Evolutionary conservation across 345 rosid genomes (phyloP), one percentile per base, ranked within the genome.

Genomic region (Draba incana): DNA sequence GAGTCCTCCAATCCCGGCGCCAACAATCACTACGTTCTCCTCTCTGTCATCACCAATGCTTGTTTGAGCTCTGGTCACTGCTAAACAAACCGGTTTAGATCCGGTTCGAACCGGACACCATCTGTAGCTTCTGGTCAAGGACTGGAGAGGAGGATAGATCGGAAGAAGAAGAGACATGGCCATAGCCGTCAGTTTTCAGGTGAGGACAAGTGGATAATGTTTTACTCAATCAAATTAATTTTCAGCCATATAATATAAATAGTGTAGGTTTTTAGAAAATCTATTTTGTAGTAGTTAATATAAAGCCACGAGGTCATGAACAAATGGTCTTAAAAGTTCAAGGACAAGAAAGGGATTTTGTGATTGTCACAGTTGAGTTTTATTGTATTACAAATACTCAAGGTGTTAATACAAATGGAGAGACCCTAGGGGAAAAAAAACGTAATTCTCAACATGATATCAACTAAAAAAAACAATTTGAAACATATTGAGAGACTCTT

Each of bases 1-100:
- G 9, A 92, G 93, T 14, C 98, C 97, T 2, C 92, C 96, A 33
- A 92, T 90, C 31, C 98, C 97, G 14, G 90, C 98, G 2, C 96
- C 97, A 2, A 90, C 86, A 16, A 90, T 66, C 66, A 90, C 92
- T 44, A 86, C 74, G 30, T 85, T 82, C 75, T 85, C 90, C 66
- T 83, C 82, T 6, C 59, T 37, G 46, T 3, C 7, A 33, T 68
- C 78, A 64, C 51, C 87, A 43, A 63, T 46, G 44, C 14, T 59
- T 66, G 28, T 5, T 63, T 65, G 65, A 0, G 84, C 80, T 72
- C 55, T 77, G 8, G 72, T 50, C 37, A 53, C 10, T 1, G 75
- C 48, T 11, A 61, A 25, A 71, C 76, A 52, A 11, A 11, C 47
- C 71, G 70, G 62, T 70, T 58, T 77, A 44, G 56, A 65, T 31